Percentiles rank a stretch among this genome's conserved stretches.
Evolutionary conservation across 257 asterid genomes (phyloP).

Genomic region (Lithospermum erythrorhizon): DNA sequence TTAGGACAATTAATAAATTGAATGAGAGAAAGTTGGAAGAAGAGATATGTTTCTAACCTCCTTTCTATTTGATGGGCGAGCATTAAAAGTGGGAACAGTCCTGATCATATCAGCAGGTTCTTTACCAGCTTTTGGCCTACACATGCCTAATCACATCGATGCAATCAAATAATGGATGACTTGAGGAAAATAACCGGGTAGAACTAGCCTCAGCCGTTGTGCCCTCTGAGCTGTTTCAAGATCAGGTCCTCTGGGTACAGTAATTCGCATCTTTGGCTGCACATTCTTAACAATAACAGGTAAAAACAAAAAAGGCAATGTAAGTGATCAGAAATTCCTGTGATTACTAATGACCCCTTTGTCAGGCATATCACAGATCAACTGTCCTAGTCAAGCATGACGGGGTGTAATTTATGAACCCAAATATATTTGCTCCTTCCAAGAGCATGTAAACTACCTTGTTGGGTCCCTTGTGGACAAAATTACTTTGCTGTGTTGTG

Average conservation of each 20-base stretch:
- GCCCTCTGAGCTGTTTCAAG: constrained; percentile 82
- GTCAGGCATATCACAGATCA: no score
- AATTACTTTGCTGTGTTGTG: constrained; percentile 44
- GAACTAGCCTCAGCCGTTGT: constrained; percentile 46
- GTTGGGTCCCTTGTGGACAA: constrained; percentile 67
- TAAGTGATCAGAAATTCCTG: not conserved
- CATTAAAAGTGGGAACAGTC: constrained; percentile 57
- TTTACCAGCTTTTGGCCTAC: constrained; percentile 50
- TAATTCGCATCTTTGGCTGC: constrained; percentile 44
- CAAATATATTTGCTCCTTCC: not conserved
- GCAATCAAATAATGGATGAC: constrained; percentile 1
- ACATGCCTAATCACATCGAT: constrained; percentile 1
- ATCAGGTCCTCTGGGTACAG: constrained; percentile 73
- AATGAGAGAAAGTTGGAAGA: not conserved
- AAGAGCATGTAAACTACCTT: constrained; percentile 35
- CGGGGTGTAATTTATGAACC: no score
- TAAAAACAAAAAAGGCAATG: not conserved
- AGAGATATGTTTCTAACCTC: constrained; percentile 39
- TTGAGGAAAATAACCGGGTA: constrained; percentile 2
- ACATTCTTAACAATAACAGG: constrained; percentile 24
- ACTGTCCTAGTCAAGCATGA: no score
- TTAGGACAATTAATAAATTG: constrained; percentile 3
- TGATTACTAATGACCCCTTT: not conserved
- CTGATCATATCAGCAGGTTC: constrained; percentile 35
- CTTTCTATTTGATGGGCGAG: constrained; percentile 84